Base-by-base conservation (phyloP, 352 stramenopile species). In the Phytophthora pluvialis region DNA sequence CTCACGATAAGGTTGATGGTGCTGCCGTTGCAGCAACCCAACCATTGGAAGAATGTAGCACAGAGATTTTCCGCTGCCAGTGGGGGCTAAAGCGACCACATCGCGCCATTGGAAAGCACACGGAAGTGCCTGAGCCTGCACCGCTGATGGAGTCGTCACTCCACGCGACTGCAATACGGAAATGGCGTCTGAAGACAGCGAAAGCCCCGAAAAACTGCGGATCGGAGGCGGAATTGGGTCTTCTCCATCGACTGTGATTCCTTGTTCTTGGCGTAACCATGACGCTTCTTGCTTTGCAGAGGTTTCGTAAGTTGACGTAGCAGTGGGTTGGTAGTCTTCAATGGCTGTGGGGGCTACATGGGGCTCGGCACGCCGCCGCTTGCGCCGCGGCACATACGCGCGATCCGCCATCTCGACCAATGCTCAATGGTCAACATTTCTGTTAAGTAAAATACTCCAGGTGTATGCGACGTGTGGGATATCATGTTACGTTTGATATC, bases 101-200 rank as follows among this genome's bases (percentile, higher is more conserved):
- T 99, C 97, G 21, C 91, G 76, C n/a, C 87, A 80, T 10, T 72
- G 64, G 9, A 95, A 62, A 6, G 98, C 67, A 18, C 78, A 74
- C 5, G 95, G 93, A n/a, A 98, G 82, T n/a, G 86, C 73, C 65
- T 98, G 90, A 86, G 99, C 98, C 76, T 99, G 98, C 52, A 99
- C 96, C 6, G 97, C 78, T 10, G 96, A 99, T 1, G 98, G 98
- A 43, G 91, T 88, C 35, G 83, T 86, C 64, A 98, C 70, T 12
- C 72, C 70, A 35, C 75, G 70, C 7, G 60, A 62, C 8, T 73
- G 31, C 6, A 90, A 65, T 33, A 68, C 60, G 32, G 50, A 64
- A 43, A 72, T 52, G 3, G 59, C 54, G 12, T 58, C 48, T 64
- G 50, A 3, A 58, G 57, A 63, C 39, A 91, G 57, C 16, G 40